Conservation (phyloP, 108 stramenopile genomes). For the Seminavis robusta region DNA sequence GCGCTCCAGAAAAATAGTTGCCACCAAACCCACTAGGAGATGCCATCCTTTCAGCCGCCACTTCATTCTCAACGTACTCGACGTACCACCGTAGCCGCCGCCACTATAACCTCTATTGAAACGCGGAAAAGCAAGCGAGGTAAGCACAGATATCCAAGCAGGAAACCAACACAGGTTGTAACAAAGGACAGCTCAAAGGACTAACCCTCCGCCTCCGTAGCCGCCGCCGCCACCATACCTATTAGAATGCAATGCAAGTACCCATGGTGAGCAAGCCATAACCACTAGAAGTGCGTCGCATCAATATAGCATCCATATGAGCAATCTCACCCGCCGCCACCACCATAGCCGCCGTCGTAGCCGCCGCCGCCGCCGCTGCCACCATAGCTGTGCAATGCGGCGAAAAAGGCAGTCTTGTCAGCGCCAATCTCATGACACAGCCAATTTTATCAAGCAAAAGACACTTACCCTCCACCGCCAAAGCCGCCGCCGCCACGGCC, state of each 20-base stretch:
- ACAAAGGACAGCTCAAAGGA: background rate
- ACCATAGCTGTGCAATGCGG: constrained; percentile 7
- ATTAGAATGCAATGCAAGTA: background rate
- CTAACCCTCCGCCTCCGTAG: background rate
- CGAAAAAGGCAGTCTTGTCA: constrained; percentile 1
- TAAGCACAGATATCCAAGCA: background rate
- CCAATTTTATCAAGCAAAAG: background rate
- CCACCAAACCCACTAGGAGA: background rate
- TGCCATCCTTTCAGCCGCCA: background rate
- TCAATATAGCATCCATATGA: background rate
- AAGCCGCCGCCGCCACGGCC: constrained; percentile 35
- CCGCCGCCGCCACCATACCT: constrained; percentile 46
- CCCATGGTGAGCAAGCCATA: background rate
- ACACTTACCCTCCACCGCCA: constrained; percentile 22
- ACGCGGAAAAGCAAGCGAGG: constrained; percentile 1
- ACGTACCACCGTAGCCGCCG: constrained; percentile 18
- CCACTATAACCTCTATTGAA: constrained; percentile 1
- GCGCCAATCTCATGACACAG: background rate
- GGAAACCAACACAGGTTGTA: background rate
- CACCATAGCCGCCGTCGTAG: constrained; percentile 13
- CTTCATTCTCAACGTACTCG: background rate
- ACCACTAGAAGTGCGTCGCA: background rate
- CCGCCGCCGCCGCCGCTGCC: constrained; percentile 24
- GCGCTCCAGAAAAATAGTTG: constrained; percentile 1
- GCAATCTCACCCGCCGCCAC: background rate